Base-by-base conservation (phyloP, 306 rosid genomes). In the Inga leiocalycina region DNA sequence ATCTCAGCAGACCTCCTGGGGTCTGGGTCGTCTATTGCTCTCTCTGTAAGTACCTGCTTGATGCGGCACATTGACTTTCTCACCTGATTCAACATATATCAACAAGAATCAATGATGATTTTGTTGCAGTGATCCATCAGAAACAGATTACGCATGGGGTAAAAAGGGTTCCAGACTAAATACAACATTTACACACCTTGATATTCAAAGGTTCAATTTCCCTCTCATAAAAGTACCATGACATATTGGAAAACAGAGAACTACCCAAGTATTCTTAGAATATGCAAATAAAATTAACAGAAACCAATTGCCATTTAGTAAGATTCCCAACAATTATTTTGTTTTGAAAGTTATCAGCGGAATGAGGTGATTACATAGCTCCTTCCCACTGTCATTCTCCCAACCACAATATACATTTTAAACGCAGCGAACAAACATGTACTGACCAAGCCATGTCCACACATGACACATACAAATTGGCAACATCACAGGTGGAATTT, bases 31-130 rank as follows among this genome's bases (percentile, higher is more conserved):
- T 91, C 98, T 48, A 92, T 91, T 73, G 97, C 99, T 78, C 98
- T 91, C 89, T 96, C 99, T 0, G 98, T 96, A 72, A 93, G 98
- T 48, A 96, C 97, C 0, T 96, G 99, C 89, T 96, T 96, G 90
- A 96, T 92, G 82, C 97, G 97, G 78, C 99, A 96, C 99, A 96
- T 92, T 20, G 99, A 93, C 91, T 92, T 96, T 74, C 99, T 90
- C 88, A 96, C 98, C 99, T 96, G 84, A 83, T 85, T 81, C 80
- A 88, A 80, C 85, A 73, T 37, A 37, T 11, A 54, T 76, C 9
- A 65, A 16, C 48, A 84, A 76, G 52, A 73, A 52, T 61, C 45
- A 6, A 59, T 39, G 37, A 12, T 30, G 35, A 64, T 27, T 64
- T 14, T 13, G 69, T 64, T 64, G 69, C 69, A 27, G 39, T 0